Percentiles rank a stretch among this genome's conserved stretches.
These are phyloP conservation scores for Marsdenia floribunda DNA, from an alignment of 257 asterid genomes.

Conservation along the genomic window DNA sequence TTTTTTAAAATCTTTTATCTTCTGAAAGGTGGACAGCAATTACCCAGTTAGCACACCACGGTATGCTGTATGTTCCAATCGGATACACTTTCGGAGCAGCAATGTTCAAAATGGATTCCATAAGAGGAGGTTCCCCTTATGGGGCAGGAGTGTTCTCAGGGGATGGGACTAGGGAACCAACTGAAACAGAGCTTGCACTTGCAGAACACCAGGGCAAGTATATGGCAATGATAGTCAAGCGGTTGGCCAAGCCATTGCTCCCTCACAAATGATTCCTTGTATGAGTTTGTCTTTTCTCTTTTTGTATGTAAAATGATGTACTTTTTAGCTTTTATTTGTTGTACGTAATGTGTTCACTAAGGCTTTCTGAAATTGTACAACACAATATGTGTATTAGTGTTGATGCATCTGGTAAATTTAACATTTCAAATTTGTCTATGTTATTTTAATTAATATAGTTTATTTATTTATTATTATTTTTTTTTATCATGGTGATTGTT, in stretches of 20 bases:
- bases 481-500: too few species aligned
- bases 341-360: too few species aligned
- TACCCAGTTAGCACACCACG: conserved; percentile 58
- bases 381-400: not conserved
- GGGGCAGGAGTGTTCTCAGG: conserved; percentile 63
- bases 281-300: not conserved
- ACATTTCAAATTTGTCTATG: too few species aligned
- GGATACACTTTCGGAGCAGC: conserved; percentile 61
- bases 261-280: not conserved
- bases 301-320: not conserved
- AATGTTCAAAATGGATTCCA: conserved; percentile 35
- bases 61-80: conserved; percentile 55
- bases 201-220: conserved; percentile 60
- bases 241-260: conserved; percentile 16
- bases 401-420: too few species aligned
- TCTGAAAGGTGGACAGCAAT: conserved; percentile 50
- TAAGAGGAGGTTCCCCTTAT: conserved; percentile 56
- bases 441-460: too few species aligned
- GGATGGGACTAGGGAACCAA: conserved; percentile 44
- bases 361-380: too few species aligned
- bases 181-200: conserved; percentile 42
- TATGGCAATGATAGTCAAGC: conserved; percentile 49
- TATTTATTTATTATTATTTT: too few species aligned
- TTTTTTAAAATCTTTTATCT: too few species aligned
- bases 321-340: too few species aligned